Evolutionary conservation across 768 basidiomycete species (phyloP).

Genomic region (Tremella yokohamensis): DNA sequence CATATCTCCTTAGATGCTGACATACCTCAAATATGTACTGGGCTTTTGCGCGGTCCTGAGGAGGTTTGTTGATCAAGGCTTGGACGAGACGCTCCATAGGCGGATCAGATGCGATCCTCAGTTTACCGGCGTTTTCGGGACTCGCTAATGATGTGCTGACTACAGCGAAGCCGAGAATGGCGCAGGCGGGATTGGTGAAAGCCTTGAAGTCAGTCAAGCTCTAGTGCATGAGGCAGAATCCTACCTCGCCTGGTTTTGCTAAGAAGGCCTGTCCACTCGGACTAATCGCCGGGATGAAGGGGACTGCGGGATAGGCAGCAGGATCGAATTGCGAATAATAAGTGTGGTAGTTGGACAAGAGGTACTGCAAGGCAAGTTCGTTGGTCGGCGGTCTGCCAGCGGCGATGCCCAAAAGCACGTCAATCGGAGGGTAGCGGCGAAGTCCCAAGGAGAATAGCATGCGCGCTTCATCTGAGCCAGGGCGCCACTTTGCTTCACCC

Average conservation of each 20-base stretch:
- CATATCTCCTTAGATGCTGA: slow-evolving; percentile 19
- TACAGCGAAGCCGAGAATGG: slow-evolving; percentile 70
- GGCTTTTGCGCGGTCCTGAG: slow-evolving; percentile 59
- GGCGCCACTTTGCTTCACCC: slow-evolving; percentile 77
- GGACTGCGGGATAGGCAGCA: slow-evolving; percentile 53
- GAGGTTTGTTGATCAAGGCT: slow-evolving; percentile 62
- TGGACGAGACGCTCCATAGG: slow-evolving; percentile 61
- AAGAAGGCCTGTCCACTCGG: slow-evolving; percentile 57
- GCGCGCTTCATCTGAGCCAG: slow-evolving; percentile 82
- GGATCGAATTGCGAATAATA: slow-evolving; percentile 54
- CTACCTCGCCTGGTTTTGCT: slow-evolving; percentile 65
- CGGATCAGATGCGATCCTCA: slow-evolving; percentile 70
- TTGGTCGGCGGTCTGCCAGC: slow-evolving; percentile 53
- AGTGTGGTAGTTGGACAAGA: slow-evolving; percentile 67
- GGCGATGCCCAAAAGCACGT: slow-evolving; percentile 66
- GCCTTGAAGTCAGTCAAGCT: slow-evolving; percentile 56
- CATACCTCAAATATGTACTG: slow-evolving; percentile 66
- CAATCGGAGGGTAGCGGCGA: slow-evolving; percentile 63
- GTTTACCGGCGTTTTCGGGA: slow-evolving; percentile 59
- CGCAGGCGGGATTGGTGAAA: slow-evolving; percentile 65
- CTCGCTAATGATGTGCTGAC: slow-evolving; percentile 49
- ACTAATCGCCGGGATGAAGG: slow-evolving; percentile 74
- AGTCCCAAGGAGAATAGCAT: slow-evolving; percentile 64
- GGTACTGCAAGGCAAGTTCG: slow-evolving; percentile 70
- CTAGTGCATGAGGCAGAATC: slow-evolving; percentile 17